Evolutionary conservation across 345 rosid species (phyloP), one percentile per base, ranked within the genome.

Genomic region (Barbarea vulgaris): DNA sequence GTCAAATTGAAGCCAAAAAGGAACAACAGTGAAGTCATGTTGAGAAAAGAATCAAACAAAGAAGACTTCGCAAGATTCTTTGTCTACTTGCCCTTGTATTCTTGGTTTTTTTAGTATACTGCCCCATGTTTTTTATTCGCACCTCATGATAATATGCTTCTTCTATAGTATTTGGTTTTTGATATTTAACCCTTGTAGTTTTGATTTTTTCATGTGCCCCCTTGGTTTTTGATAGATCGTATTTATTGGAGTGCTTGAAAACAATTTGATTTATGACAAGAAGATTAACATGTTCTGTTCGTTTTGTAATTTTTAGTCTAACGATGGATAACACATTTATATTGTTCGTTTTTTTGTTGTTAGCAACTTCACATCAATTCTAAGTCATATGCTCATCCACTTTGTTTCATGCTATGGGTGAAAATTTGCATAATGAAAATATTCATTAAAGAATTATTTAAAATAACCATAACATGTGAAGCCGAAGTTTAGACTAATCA

Each of bases 11-110:
- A 69, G 64, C 74, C 21, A 42, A 9, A 25, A 17, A 63, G 5
- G 56, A 53, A 69, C 64, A 53, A 69, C 62, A 69, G 79, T 68
- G 64, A 61, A 67, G 30, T 1, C 64, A 27, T 41, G 53, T 22
- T 19, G 36, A 77, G 60, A 46, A 60, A 15, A 54, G 46, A 47
- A 64, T 55, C 63, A 25, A 53, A 33, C 71, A 55, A 63, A 44
- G 14, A 15, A 64, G 64, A 59, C 65, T 21, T 69, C 46, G 14
- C 11, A 54, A 28, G 25, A 54, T 47, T 36, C 14, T 72, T 66
- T 47, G 30, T 27, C 3, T 25, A 8, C 6, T 12, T 5, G 65
- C 8, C 64, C 66, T 17, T 48, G 0, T 51, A 67, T 1, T 68
- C 19, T 41, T 60, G 1, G 7, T 0, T 4, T 2, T 7, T 51